phyloP scores from a whole-genome alignment of 768 basidiomycete species.

The Xanthoconium purpureum region DNA sequence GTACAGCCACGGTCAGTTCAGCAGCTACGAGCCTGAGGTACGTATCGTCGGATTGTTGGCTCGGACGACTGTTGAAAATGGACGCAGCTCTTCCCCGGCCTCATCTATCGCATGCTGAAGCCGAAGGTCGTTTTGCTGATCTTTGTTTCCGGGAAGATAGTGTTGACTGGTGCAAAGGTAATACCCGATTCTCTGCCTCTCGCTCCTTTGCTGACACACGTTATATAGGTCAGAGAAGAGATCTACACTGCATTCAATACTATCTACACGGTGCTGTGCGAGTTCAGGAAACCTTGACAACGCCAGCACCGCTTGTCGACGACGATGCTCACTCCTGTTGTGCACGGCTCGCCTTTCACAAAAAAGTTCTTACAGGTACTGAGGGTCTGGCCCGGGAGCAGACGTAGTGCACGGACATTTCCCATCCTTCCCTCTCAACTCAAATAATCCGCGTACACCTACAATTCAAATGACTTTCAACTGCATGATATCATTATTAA shows the following conservation, averaged over 20 bases:
- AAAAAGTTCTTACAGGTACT: conserved; percentile 25
- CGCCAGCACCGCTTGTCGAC: not conserved
- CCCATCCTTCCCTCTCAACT: conserved; percentile 27
- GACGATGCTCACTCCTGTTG: not conserved
- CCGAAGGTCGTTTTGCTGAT: conserved; percentile 98
- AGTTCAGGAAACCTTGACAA: conserved; percentile 79
- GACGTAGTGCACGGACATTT: conserved; percentile 39
- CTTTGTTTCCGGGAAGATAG: conserved; percentile 99
- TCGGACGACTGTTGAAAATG: not conserved
- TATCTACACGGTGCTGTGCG: conserved; percentile 96
- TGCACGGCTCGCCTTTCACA: conserved; percentile 1
- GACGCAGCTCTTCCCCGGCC: conserved; percentile 88
- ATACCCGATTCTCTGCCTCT: conserved; percentile 16
- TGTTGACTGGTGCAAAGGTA: conserved; percentile 98
- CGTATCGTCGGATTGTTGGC: conserved; percentile 23
- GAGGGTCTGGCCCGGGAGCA: conserved; percentile 32
- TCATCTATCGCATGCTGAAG: conserved; percentile 99
- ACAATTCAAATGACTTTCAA: conserved; percentile 21
- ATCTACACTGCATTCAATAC: conserved; percentile 99
- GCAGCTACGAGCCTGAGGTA: conserved; percentile 97
- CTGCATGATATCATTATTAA: conserved; percentile 30
- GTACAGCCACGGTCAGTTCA: conserved; percentile 97
- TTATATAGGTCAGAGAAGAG: conserved; percentile 87
- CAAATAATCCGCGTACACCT: conserved; percentile 27
- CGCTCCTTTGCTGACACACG: conserved; percentile 42